Percentiles rank a stretch among this genome's conserved stretches.
Evolutionary conservation across 208 protist genomes (phyloP).

Genomic region (Acanthamoeba castellanii): DNA sequence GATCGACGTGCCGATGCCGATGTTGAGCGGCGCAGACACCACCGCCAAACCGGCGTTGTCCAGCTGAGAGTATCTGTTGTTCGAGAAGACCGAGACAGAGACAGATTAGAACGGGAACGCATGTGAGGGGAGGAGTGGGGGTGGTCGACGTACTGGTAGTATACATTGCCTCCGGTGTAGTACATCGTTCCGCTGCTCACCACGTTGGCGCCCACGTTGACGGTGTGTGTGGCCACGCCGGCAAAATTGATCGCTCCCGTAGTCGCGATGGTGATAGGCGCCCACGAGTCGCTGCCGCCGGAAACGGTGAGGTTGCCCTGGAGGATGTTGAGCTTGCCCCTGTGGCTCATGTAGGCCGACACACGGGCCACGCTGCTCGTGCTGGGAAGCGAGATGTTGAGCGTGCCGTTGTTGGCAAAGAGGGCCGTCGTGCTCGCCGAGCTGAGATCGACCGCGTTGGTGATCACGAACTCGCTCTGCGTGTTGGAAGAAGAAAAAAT

Average conservation of each 20-base stretch:
- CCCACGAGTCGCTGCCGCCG: conserved; percentile 34
- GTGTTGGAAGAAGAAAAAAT: neutral
- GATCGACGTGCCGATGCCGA: conserved; percentile 44
- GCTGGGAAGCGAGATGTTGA: neutral
- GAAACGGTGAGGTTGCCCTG: neutral
- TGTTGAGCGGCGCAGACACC: neutral
- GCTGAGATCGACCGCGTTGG: neutral
- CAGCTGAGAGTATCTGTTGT: conserved; percentile 21
- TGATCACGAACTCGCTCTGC: conserved; percentile 29
- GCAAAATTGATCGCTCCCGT: conserved; percentile 5
- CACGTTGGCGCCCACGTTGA: conserved; percentile 58
- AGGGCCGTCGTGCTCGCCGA: neutral
- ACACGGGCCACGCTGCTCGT: neutral
- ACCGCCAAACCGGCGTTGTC: neutral
- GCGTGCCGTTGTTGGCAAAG: conserved; percentile 65
- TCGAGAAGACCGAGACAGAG: neutral
- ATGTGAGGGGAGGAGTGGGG: neutral
- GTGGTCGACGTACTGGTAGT: conserved; percentile 24
- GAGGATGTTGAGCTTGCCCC: conserved; percentile 13
- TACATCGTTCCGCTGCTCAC: conserved; percentile 31
- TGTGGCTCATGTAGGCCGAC: conserved; percentile 17
- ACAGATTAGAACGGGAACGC: neutral
- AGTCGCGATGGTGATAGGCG: neutral
- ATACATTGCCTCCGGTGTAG: conserved; percentile 8
- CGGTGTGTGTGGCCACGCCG: neutral